A percentile compares a stretch with the other conserved stretches of the same genome.
Evolutionary conservation across 1,284 basidiomycete species (phyloP).

Genomic region (Lentinula novae-zelandiae): DNA sequence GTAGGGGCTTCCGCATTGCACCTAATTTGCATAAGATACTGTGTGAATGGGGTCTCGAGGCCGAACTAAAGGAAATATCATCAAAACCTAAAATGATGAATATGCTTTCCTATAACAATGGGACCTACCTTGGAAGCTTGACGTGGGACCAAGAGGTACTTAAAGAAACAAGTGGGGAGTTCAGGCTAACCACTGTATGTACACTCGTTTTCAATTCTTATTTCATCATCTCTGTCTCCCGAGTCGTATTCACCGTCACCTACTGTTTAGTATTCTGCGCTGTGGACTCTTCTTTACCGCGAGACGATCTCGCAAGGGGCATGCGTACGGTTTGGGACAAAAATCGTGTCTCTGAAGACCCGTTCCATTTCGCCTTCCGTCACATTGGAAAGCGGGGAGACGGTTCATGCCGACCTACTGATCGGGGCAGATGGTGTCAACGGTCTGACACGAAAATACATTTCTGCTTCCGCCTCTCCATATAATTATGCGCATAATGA

Average conservation of each 20-base stretch:
- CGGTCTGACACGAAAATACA: slow-evolving; percentile 30
- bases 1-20: slow-evolving; percentile 44
- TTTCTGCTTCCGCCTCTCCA: not conserved
- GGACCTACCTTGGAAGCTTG: slow-evolving; percentile 11
- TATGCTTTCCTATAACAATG: slow-evolving; percentile 15
- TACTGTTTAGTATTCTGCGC: slow-evolving; percentile 36
- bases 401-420: slow-evolving; percentile 51
- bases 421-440: slow-evolving; percentile 51
- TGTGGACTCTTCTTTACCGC: slow-evolving; percentile 36
- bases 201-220: not conserved
- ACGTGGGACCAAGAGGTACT: slow-evolving; percentile 10
- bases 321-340: slow-evolving; percentile 33
- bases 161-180: slow-evolving; percentile 10
- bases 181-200: slow-evolving; percentile 9
- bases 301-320: slow-evolving; percentile 43
- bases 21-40: slow-evolving; percentile 53
- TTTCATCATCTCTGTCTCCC: not conserved
- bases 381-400: slow-evolving; percentile 42
- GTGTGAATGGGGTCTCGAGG: slow-evolving; percentile 44
- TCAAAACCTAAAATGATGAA: slow-evolving; percentile 24
- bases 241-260: not conserved
- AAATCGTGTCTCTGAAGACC: slow-evolving; percentile 37
- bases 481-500: not conserved
- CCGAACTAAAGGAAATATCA: slow-evolving; percentile 32
- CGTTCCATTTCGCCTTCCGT: slow-evolving; percentile 26